Evolutionary conservation across 495 filamentous ascomycete genomes (phyloP).

Genomic region (Aspergillus sclerotioniger): DNA sequence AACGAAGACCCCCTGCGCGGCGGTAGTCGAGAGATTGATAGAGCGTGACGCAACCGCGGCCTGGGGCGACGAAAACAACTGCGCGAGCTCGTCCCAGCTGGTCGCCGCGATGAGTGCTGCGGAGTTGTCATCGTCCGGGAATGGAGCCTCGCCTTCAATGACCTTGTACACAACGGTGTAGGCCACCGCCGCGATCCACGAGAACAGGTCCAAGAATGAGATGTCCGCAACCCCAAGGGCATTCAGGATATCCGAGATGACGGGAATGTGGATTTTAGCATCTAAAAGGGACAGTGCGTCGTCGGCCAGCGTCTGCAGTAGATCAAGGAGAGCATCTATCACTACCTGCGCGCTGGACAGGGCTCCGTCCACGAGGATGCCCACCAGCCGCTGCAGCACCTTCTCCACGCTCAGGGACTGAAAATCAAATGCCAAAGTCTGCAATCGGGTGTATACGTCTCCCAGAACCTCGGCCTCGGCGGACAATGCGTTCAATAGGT

Average conservation of each 20-base stretch:
- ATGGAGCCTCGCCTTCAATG: neutral
- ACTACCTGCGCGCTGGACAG: conserved; percentile 7
- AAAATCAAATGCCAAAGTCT: neutral
- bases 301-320: neutral
- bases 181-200: conserved; percentile 6
- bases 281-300: conserved; percentile 2
- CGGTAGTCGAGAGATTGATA: too few relatives aligned
- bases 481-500: neutral
- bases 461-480: neutral
- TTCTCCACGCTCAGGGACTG: neutral
- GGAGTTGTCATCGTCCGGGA: neutral
- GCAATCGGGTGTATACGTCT: neutral
- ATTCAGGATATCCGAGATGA: conserved; percentile 16
- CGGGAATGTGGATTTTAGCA: conserved; percentile 15
- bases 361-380: neutral
- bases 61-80: too few relatives aligned
- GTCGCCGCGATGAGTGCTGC: neutral
- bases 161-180: conserved; percentile 15
- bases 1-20: neutral
- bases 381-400: neutral
- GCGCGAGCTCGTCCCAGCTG: neutral
- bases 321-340: conserved; percentile 4
- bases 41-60: neutral
- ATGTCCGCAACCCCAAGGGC: conserved; percentile 10
- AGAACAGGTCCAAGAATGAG: conserved; percentile 9